Conservation (phyloP, 2,329 filamentous ascomycete genomes). For the Pseudocercospora crystallina region DNA sequence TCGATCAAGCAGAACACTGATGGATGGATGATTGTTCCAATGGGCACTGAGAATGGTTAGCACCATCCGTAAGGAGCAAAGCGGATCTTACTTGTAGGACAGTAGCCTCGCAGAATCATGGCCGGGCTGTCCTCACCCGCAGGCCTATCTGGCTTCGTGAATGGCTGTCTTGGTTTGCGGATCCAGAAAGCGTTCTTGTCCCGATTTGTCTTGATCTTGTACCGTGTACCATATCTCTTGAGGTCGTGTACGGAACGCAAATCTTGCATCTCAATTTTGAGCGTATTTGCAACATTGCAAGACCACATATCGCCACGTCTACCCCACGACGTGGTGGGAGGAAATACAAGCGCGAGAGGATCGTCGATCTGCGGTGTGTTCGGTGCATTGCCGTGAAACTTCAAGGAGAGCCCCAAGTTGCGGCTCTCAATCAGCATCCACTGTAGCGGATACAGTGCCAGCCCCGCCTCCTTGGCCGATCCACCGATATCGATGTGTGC, state of each 20-base stretch:
- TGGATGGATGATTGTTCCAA: slow-evolving; percentile 31
- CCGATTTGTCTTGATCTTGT: too few relatives aligned
- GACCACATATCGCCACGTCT: not conserved
- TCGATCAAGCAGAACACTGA: slow-evolving; percentile 30
- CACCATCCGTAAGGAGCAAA: too few relatives aligned
- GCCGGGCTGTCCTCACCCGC: not conserved
- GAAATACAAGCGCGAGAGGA: not conserved
- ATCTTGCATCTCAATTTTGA: too few relatives aligned
- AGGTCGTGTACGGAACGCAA: too few relatives aligned
- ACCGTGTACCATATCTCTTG: too few relatives aligned
- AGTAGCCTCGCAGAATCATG: not conserved
- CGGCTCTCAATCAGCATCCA: slow-evolving; percentile 40
- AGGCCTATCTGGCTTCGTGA: not conserved
- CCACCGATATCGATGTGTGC: slow-evolving; percentile 40
- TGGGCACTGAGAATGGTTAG: slow-evolving; percentile 12
- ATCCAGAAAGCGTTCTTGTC: too few relatives aligned
- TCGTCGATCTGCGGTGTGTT: not conserved
- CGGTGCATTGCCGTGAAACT: not conserved
- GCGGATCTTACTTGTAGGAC: too few relatives aligned
- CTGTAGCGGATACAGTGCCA: slow-evolving; percentile 43
- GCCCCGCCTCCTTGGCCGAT: slow-evolving; percentile 36
- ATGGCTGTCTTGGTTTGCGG: too few relatives aligned
- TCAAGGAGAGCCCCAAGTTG: not conserved
- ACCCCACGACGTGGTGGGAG: not conserved
- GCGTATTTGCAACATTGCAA: too few relatives aligned